phyloP scores from a whole-genome alignment of 306 rosid species.

The Lagenaria siceraria region DNA sequence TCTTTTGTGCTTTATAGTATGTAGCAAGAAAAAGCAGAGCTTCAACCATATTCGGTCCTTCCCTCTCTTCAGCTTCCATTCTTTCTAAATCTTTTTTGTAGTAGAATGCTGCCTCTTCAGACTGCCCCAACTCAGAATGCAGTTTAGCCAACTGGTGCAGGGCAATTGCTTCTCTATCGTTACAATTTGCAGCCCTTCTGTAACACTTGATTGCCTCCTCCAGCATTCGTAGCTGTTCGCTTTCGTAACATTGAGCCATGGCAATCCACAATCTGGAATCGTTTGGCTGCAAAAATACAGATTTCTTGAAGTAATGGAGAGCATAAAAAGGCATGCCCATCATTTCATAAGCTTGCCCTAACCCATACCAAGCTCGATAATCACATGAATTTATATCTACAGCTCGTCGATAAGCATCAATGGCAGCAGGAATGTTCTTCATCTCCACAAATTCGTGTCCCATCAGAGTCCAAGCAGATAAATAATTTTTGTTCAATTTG shows the following conservation, averaged over 20 bases:
- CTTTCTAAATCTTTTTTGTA: constrained; percentile 88
- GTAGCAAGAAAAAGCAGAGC: constrained; percentile 70
- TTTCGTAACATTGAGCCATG: constrained; percentile 87
- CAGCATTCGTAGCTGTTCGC: constrained; percentile 76
- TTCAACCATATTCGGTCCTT: constrained; percentile 93
- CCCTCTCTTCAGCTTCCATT: constrained; percentile 94
- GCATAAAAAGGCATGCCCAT: constrained; percentile 95
- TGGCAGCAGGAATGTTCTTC: constrained; percentile 98
- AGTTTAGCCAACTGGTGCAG: constrained; percentile 76
- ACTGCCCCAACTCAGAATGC: constrained; percentile 48
- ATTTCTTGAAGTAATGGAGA: constrained; percentile 81
- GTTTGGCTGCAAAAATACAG: constrained; percentile 83
- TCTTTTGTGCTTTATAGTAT: constrained; percentile 38
- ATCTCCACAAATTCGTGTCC: constrained; percentile 97
- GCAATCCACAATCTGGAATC: constrained; percentile 97
- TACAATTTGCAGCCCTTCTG: constrained; percentile 69
- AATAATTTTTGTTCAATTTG: constrained; percentile 81
- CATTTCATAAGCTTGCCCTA: constrained; percentile 99
- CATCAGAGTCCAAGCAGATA: constrained; percentile 98
- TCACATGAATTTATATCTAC: constrained; percentile 76
- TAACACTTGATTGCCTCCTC: constrained; percentile 89
- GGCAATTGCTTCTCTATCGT: constrained; percentile 92
- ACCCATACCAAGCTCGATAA: constrained; percentile 99
- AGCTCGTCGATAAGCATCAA: constrained; percentile 94
- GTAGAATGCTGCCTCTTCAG: constrained; percentile 86